Evolutionary conservation across 2,329 filamentous ascomycete genomes (phyloP).

Genomic region (Phoma herbarum): DNA sequence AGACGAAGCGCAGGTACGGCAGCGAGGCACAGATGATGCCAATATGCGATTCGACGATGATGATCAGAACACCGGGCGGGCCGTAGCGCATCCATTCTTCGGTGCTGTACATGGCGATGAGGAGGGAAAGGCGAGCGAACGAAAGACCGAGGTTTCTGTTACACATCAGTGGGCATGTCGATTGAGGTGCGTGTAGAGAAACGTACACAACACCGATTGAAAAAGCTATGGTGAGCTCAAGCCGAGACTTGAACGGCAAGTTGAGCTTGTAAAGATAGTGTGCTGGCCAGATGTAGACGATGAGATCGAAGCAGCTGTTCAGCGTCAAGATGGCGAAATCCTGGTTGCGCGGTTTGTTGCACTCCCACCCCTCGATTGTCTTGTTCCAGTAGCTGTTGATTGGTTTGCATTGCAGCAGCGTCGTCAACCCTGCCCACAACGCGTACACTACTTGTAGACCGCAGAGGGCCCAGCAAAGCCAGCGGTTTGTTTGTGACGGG

Average conservation of each 20-base stretch:
- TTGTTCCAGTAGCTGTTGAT: constrained; percentile 21
- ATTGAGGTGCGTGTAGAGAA: too few relatives aligned
- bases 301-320: constrained; percentile 28
- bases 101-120: constrained; percentile 22
- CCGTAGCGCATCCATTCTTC: constrained; percentile 20
- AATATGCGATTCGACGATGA: constrained; percentile 21
- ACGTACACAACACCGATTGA: constrained; percentile 26
- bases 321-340: constrained; percentile 23
- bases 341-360: constrained; percentile 21
- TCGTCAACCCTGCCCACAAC: constrained; percentile 12
- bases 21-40: constrained; percentile 19
- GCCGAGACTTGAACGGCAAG: constrained; percentile 21
- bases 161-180: background rate
- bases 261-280: constrained; percentile 32
- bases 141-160: constrained; percentile 18
- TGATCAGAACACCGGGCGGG: constrained; percentile 19
- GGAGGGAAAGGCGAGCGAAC: constrained; percentile 19
- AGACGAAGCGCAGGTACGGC: constrained; percentile 20
- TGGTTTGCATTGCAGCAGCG: constrained; percentile 20
- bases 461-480: constrained; percentile 23
- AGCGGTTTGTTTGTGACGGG: constrained; percentile 22
- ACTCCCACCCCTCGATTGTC: constrained; percentile 12
- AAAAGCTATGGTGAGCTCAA: constrained; percentile 24
- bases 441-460: constrained; percentile 15
- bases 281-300: constrained; percentile 30